Base-by-base conservation (phyloP, 495 filamentous ascomycete species). In the Cryomyces minteri region DNA sequence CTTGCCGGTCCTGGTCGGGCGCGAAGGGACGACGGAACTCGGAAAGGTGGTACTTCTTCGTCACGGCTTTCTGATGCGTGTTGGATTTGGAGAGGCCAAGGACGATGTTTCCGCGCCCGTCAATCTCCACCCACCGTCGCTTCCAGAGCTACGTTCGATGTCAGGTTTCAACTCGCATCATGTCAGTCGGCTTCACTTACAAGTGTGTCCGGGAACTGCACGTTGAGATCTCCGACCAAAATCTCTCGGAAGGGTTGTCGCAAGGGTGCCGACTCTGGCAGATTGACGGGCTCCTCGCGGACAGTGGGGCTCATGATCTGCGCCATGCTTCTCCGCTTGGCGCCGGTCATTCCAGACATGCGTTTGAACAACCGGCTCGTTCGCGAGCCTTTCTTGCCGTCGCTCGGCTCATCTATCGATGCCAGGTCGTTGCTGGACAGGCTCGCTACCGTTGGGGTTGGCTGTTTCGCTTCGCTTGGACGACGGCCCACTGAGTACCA, bases 121-220 rank as follows among this genome's bases (percentile, higher is more conserved):
- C 82, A 40, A 95, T 69, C 43, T 77, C 72, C 64, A 93, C 76
- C 54, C 75, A 78, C 43, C 87, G 76, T 42, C 85, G 79, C 62
- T 93, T 94, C 88, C 88, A 95, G 7, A 95, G 68, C 66, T 68
- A 38, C 6, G 29, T 29, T 9, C 34, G 10, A 40, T 14, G n/a
- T 18, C 18, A 33, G 25, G 1, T 1, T 38, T 9, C 4, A 1
- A 36, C 2, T 3, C 28, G 25, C 11, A 30, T 8, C 1, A 10
- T 2, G 7, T 1, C 32, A 9, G 32, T 8, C 1, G 25, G 25
- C 8, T 44, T 11, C 8, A 40, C 62, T 54, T 56, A 67, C 65
- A 25, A 94, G 69, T 39, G 79, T 88, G 58, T 92, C 88, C 1
- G 88, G 87, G 55, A 95, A 93, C 54, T 95, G 88, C 4, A 94